Percentiles rank a stretch among this genome's conserved stretches.
phyloP scores from a whole-genome alignment of 2,329 filamentous ascomycete species.

The Aspergillus floridensis region DNA sequence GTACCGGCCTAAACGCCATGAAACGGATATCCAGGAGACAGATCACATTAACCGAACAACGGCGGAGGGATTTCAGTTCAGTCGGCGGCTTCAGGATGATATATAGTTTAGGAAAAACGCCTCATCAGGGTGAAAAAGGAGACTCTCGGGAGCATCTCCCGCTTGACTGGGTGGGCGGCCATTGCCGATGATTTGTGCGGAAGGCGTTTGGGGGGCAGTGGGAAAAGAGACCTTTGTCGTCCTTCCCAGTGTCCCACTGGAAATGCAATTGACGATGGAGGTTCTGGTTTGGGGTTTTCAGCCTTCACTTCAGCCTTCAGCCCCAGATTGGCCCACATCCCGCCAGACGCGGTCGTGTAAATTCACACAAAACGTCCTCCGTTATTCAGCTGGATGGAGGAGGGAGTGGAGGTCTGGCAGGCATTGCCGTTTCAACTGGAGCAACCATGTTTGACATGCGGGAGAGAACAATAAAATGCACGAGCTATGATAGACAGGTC shows the following conservation, averaged over 20 bases:
- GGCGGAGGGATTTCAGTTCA: not conserved
- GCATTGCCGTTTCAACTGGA: not conserved
- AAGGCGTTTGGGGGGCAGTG: not conserved
- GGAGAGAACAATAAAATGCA: not conserved
- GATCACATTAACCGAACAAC: conserved; percentile 10
- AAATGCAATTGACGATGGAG: conserved; percentile 3
- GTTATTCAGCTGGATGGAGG: not conserved
- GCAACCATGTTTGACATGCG: not conserved
- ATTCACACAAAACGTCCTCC: not conserved
- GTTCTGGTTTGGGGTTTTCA: conserved; percentile 6
- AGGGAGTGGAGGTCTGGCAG: not conserved
- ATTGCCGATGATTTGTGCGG: not conserved
- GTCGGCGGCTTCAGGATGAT: conserved; percentile 1
- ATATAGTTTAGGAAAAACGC: not conserved
- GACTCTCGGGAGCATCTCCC: not conserved
- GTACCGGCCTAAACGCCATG: conserved; percentile 4
- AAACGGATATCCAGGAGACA: conserved; percentile 10
- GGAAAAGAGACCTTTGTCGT: not conserved
- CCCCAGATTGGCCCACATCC: conserved; percentile 17
- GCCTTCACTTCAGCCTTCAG: conserved; percentile 6
- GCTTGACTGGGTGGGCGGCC: not conserved
- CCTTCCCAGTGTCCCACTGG: not conserved
- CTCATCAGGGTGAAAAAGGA: not conserved
- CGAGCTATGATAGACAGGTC: not conserved
- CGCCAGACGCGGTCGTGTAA: conserved; percentile 12